Evolutionary conservation across 805 yeast species (phyloP), one percentile per base, ranked within the genome.

Genomic region (Candida hungchunana): DNA sequence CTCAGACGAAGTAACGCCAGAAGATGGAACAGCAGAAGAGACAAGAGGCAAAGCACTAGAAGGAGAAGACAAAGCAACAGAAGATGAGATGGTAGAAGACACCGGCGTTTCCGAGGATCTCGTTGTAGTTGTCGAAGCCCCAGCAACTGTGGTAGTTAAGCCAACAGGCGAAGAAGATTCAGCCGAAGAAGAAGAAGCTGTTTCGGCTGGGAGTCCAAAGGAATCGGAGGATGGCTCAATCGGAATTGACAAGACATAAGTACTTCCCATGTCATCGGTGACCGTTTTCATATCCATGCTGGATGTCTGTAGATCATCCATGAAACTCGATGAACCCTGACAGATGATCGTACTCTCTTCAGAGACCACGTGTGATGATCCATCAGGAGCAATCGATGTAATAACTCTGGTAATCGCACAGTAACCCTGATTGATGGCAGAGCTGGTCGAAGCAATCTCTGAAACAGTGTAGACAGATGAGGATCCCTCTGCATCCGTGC

Each of bases 261-360:
- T 26, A 8, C 31, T 29, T 5, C 46, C 46, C 24, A 29, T 21
- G 4, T 34, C 9, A 12, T 42, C 43, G 5, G 46, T 42, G 6
- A 39, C 43, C 4, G 46, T 42, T 30, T 29, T 39, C 6, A 26
- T 4, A 16, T 29, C 19, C 32, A 36, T 12, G 19, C 29, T 35
- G 6, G 40, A 37, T 4, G 46, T 39, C 11, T 33, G 12, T 13
- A 32, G 6, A 10, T 18, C 30, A n/a, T 28, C 33, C 11, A 22
- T 26, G n/a, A 29, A 15, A 9, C 32, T 8, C 3, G 31, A 18
- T 2, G 36, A 18, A 11, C 21, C 39, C 19, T 37, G 35, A 34
- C 47, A 43, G 16, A 36, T 17, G 13, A 43, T 40, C 1, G 47
- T 43, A n/a, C 38, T 36, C 3, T 31, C 26, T 3, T 36, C 43